phyloP scores from a whole-genome alignment of 2,329 filamentous ascomycete genomes.

The Trichoderma atrobrunneum region DNA sequence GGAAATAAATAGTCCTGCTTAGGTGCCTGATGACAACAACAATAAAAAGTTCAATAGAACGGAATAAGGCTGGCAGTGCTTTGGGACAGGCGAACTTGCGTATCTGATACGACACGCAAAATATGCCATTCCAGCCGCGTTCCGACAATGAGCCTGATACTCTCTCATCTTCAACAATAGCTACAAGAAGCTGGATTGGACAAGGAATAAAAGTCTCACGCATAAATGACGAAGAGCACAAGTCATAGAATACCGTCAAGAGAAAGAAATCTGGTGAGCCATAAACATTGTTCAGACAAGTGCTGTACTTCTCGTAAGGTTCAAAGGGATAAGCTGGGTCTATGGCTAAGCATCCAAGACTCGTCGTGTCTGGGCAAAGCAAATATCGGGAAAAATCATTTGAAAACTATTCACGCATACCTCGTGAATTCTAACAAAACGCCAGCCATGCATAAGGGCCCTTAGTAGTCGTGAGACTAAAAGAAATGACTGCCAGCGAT shows the following conservation, averaged over 20 bases:
- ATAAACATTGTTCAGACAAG: neutral
- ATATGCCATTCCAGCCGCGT: neutral
- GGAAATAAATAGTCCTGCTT: neutral
- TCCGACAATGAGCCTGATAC: neutral
- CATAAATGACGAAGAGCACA: neutral
- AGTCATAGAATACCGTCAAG: neutral
- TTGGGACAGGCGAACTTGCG: neutral
- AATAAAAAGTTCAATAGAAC: neutral
- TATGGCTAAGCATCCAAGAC: neutral
- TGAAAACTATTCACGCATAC: slow-evolving; percentile 34
- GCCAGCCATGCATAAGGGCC: slow-evolving; percentile 30
- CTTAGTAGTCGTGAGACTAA: slow-evolving; percentile 28
- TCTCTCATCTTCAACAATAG: neutral
- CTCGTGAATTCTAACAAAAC: slow-evolving; percentile 32
- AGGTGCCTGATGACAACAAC: neutral
- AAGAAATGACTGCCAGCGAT: neutral
- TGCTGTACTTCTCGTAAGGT: neutral
- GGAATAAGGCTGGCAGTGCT: neutral
- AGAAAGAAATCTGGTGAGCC: neutral
- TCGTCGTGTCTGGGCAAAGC: neutral
- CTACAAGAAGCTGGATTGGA: neutral
- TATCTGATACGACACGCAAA: neutral
- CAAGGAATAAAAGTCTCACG: neutral
- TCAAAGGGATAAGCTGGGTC: neutral
- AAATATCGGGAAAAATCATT: slow-evolving; percentile 4